Percentiles rank a stretch among this genome's conserved stretches.
phyloP scores from a whole-genome alignment of 108 stramenopile genomes.

The Skeletonema potamos region DNA sequence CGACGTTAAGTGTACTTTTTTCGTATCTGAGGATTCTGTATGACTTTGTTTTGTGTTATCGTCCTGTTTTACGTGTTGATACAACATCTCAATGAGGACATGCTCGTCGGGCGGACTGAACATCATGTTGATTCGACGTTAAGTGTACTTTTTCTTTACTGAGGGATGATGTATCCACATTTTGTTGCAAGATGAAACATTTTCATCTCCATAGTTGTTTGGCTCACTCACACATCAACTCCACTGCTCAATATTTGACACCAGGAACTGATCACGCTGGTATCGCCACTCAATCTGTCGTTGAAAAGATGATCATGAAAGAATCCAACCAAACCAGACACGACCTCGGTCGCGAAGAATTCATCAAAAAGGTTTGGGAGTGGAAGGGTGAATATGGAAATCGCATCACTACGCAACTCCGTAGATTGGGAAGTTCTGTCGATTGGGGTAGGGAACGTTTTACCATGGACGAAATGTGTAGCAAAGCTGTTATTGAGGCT shows the following conservation, averaged over 20 bases:
- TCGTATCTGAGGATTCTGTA: neutral
- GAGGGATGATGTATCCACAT: conserved; percentile 23
- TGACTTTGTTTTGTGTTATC: neutral
- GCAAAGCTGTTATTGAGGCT: conserved; percentile 90
- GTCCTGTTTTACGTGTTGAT: neutral
- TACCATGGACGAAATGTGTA: conserved; percentile 98
- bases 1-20: conserved; percentile 18
- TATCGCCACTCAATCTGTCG: conserved; percentile 99
- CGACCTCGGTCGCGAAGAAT: conserved; percentile 95
- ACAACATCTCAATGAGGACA: conserved; percentile 21
- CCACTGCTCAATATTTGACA: neutral
- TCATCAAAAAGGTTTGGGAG: conserved; percentile 96
- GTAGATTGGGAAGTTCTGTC: conserved; percentile 87
- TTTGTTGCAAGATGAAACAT: neutral
- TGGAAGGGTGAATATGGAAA: conserved; percentile 97
- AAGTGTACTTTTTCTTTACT: conserved; percentile 43
- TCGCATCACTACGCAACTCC: conserved; percentile 90
- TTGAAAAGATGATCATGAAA: conserved; percentile 98
- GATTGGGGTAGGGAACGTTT: conserved; percentile 98
- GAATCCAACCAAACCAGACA: conserved; percentile 89
- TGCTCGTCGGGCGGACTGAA: conserved; percentile 51
- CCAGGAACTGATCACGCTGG: conserved; percentile 98
- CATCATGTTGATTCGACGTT: conserved; percentile 46
- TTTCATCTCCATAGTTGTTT: conserved; percentile 9
- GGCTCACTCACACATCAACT: neutral